These are phyloP conservation scores for Apiospora malaysiana DNA, from an alignment of 2,329 filamentous ascomycete species.

Conservation along the genomic window DNA sequence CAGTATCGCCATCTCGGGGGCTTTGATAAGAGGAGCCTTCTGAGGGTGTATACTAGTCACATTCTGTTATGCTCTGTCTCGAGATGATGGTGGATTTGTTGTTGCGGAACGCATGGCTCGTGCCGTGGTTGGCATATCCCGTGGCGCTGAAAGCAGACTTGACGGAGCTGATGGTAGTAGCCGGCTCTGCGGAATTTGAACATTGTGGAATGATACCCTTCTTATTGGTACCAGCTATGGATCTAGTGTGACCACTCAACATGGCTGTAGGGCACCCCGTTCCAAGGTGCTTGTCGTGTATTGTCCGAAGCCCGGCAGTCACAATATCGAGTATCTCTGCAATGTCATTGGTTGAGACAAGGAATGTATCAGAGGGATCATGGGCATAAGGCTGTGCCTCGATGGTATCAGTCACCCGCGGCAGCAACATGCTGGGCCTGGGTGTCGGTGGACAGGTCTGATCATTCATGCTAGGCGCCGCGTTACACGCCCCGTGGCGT, in stretches of 20 bases:
- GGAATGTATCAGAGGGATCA: conserved; percentile 26
- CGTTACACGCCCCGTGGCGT: conserved; percentile 28
- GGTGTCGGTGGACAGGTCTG: background rate
- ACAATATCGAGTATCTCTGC: conserved; percentile 40
- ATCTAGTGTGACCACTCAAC: conserved; percentile 28
- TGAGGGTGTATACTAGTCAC: conserved; percentile 35
- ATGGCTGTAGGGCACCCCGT: conserved; percentile 32
- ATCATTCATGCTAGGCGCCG: background rate
- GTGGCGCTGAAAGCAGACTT: conserved; percentile 33
- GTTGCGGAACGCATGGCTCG: conserved; percentile 11
- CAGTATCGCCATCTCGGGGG: background rate
- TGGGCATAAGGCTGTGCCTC: conserved; percentile 25
- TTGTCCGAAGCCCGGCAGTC: conserved; percentile 32
- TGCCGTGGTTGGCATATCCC: background rate
- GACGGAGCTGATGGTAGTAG: conserved; percentile 38
- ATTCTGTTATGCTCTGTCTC: conserved; percentile 40
- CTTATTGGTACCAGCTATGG: conserved; percentile 29
- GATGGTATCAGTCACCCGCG: background rate
- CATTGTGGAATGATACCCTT: conserved; percentile 33
- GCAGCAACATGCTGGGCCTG: background rate
- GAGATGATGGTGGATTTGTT: conserved; percentile 37
- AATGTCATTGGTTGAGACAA: conserved; percentile 37
- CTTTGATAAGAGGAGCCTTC: conserved; percentile 22
- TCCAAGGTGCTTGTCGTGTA: conserved; percentile 27
- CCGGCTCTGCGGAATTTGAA: conserved; percentile 35